Evolutionary conservation across 2,329 filamentous ascomycete species (phyloP).

Genomic region (Fusarium pseudocircinatum): DNA sequence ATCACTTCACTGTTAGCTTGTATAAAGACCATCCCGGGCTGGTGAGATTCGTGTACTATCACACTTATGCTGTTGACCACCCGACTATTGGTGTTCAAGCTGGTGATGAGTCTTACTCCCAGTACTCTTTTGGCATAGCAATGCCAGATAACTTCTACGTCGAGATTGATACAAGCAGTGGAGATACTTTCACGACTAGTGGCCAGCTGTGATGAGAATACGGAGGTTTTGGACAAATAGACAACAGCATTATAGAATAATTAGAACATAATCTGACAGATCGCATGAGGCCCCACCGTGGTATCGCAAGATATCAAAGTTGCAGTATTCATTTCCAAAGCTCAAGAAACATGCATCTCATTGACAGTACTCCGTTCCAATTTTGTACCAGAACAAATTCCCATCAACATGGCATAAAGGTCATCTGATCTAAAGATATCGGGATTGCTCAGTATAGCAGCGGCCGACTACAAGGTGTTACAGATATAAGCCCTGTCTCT

Average conservation of each 20-base stretch:
- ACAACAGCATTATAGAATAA: neutral
- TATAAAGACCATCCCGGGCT: neutral
- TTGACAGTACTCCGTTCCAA: too few relatives aligned
- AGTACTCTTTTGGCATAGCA: neutral
- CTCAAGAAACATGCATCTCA: too few relatives aligned
- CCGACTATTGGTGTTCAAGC: neutral
- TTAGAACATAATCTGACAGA: too few relatives aligned
- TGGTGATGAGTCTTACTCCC: neutral
- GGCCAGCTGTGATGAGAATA: neutral
- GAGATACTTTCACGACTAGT: accelerated
- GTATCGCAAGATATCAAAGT: too few relatives aligned
- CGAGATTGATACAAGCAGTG: neutral
- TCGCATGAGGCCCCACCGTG: too few relatives aligned
- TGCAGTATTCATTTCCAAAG: too few relatives aligned
- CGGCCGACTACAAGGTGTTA: neutral
- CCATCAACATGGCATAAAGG: neutral
- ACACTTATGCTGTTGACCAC: accelerated
- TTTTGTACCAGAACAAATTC: accelerated
- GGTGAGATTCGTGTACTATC: neutral
- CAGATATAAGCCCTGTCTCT: neutral
- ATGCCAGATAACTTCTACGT: neutral
- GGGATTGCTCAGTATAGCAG: neutral
- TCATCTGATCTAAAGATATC: neutral
- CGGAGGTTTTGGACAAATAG: accelerated
- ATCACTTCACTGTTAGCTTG: neutral